A percentile compares a stretch with the other conserved stretches of the same genome.
phyloP scores from a whole-genome alignment of 2,329 filamentous ascomycete genomes.

The Huntiella bhutanensis region DNA sequence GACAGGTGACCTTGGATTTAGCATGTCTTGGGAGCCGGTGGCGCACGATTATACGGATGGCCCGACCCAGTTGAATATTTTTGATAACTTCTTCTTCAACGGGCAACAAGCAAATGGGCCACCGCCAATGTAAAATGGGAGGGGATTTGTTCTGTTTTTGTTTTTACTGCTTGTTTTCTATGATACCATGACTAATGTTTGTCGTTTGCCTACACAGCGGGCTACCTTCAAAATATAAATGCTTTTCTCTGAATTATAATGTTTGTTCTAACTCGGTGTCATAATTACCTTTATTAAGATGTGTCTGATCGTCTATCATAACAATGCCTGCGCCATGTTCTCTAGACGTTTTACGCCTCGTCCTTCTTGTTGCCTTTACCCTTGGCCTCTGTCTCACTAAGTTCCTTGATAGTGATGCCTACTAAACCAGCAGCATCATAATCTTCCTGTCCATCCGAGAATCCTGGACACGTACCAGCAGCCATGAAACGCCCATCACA shows the following conservation, averaged over 20 bases:
- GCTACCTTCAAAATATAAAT: too few relatives aligned
- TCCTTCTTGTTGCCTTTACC: conserved; percentile 54
- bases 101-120: conserved; percentile 24
- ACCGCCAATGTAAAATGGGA: neutral
- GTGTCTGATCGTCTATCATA: neutral
- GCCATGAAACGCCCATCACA: conserved; percentile 60
- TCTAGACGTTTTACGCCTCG: neutral
- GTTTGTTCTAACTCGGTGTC: too few relatives aligned
- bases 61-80: conserved; percentile 44
- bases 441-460: conserved; percentile 72
- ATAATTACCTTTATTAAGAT: too few relatives aligned
- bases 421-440: conserved; percentile 53
- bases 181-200: neutral
- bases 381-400: conserved; percentile 76
- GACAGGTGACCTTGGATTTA: conserved; percentile 46
- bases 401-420: conserved; percentile 62
- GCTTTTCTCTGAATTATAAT: too few relatives aligned
- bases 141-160: neutral
- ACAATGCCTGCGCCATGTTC: conserved; percentile 2
- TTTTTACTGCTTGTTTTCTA: neutral
- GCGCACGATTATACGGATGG: conserved; percentile 43
- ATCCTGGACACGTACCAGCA: conserved; percentile 66
- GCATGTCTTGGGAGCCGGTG: conserved; percentile 41
- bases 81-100: conserved; percentile 58
- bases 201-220: too few relatives aligned